Evolutionary conservation across 805 yeast genomes (phyloP).

Genomic region (Suhomyces emberorum): DNA sequence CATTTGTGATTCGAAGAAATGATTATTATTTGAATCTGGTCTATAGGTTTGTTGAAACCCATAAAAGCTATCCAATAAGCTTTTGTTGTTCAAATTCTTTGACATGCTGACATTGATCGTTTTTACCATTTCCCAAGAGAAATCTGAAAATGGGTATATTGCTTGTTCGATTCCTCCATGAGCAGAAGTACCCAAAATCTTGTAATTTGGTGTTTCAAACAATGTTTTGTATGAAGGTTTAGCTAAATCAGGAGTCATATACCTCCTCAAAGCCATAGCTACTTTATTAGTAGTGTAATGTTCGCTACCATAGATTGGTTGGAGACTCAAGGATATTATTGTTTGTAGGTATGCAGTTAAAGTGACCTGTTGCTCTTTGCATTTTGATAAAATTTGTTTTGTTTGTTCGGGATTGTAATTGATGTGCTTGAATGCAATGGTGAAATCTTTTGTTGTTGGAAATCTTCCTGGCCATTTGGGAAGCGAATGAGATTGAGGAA

Average conservation of each 20-base stretch:
- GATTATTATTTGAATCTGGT: slow-evolving; percentile 13
- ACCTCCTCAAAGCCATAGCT: slow-evolving; percentile 35
- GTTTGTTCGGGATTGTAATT: slow-evolving; percentile 25
- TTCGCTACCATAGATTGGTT: slow-evolving; percentile 25
- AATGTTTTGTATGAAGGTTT: slow-evolving; percentile 16
- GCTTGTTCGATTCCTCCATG: slow-evolving; percentile 30
- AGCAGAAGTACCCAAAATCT: slow-evolving; percentile 32
- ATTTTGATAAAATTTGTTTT: slow-evolving; percentile 19
- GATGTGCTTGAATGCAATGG: slow-evolving; percentile 24
- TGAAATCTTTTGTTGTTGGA: slow-evolving; percentile 13
- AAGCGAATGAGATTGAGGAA: slow-evolving; percentile 5
- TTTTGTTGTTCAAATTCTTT: slow-evolving; percentile 20
- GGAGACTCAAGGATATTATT: slow-evolving; percentile 24
- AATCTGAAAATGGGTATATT: slow-evolving; percentile 27
- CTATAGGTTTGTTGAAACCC: slow-evolving; percentile 17
- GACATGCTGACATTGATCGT: slow-evolving; percentile 10
- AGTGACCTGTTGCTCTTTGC: slow-evolving; percentile 29
- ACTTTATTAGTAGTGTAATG: slow-evolving; percentile 22
- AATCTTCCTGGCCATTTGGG: slow-evolving; percentile 34
- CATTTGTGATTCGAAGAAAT: slow-evolving; percentile 20
- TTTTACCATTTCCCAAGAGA: slow-evolving; percentile 28
- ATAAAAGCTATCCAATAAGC: slow-evolving; percentile 21
- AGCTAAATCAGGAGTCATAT: slow-evolving; percentile 12
- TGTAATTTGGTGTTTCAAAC: slow-evolving; percentile 16
- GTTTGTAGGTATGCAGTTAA: slow-evolving; percentile 31